phyloP scores from a whole-genome alignment of 176 grass and related monocot species.

The Puya raimondii region DNA sequence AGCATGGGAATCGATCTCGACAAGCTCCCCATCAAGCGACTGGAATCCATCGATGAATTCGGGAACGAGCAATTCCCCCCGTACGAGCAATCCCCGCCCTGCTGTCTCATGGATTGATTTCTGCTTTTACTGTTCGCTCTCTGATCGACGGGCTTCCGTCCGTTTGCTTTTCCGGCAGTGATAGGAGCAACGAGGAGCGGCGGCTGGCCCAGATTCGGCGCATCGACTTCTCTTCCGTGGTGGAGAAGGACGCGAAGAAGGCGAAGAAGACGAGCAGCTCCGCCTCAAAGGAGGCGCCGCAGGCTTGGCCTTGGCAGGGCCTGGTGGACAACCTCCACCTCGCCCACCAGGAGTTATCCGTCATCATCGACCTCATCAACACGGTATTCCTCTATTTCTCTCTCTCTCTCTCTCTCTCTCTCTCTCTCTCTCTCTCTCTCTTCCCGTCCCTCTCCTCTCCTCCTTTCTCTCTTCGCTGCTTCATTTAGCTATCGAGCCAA shows the following conservation, averaged over 20 bases:
- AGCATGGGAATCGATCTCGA: conserved; percentile 59
- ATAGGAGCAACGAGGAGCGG: conserved; percentile 68
- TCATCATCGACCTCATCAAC: conserved; percentile 82
- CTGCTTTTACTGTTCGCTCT: not conserved
- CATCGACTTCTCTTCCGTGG: conserved; percentile 69
- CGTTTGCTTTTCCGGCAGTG: conserved; percentile 21
- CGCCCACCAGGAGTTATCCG: conserved; percentile 72
- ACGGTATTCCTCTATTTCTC: conserved; percentile 29
- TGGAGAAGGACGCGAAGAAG: conserved; percentile 71
- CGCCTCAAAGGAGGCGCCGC: conserved; percentile 34
- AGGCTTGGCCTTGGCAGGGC: conserved; percentile 68
- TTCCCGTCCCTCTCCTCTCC: too few relatives aligned
- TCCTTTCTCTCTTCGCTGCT: not conserved
- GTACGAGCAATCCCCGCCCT: conserved; percentile 17
- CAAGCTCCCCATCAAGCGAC: conserved; percentile 89
- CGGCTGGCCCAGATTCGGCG: conserved; percentile 56
- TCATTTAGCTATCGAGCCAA: not conserved
- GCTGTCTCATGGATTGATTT: not conserved
- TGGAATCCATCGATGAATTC: conserved; percentile 71
- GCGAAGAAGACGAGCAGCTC: conserved; percentile 42
- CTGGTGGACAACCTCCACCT: conserved; percentile 71
- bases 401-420: not conserved
- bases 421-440: too few relatives aligned
- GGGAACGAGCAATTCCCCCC: conserved; percentile 89
- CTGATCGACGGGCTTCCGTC: not conserved